phyloP scores from a whole-genome alignment of 2,329 filamentous ascomycete genomes.

The Colletotrichum nymphaeae region DNA sequence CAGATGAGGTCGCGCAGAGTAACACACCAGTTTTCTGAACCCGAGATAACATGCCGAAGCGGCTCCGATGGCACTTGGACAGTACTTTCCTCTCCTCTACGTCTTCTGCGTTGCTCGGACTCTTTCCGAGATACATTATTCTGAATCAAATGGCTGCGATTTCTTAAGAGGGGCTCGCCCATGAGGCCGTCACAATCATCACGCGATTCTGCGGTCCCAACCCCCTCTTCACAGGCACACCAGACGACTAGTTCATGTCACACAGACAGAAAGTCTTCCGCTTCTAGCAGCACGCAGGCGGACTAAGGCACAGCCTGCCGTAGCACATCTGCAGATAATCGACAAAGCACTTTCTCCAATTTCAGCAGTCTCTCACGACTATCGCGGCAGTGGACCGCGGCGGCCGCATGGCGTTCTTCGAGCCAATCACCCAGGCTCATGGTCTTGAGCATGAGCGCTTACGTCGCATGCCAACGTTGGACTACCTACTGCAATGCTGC shows the following conservation, averaged over 20 bases:
- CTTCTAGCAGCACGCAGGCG: not conserved
- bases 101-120: not conserved
- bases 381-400: conserved; percentile 6
- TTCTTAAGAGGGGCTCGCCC: not conserved
- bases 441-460: conserved; percentile 2
- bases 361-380: not conserved
- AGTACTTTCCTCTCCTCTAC: not conserved
- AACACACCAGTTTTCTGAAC: not conserved
- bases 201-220: conserved; percentile 1
- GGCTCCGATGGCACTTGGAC: not conserved
- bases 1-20: not conserved
- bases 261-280: not conserved
- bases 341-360: not conserved
- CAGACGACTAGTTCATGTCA: not conserved
- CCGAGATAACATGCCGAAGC: not conserved
- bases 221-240: not conserved
- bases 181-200: not conserved
- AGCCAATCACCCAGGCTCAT: conserved; percentile 6
- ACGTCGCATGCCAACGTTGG: conserved; percentile 21
- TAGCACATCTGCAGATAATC: conserved; percentile 3
- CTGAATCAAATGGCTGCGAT: not conserved
- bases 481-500: not conserved
- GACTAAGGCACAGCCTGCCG: not conserved
- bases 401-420: conserved; percentile 6
- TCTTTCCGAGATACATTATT: not conserved